Evolutionary conservation across 371 early-diverging fungal species (phyloP).

Genomic region (Mucor racemosus): DNA sequence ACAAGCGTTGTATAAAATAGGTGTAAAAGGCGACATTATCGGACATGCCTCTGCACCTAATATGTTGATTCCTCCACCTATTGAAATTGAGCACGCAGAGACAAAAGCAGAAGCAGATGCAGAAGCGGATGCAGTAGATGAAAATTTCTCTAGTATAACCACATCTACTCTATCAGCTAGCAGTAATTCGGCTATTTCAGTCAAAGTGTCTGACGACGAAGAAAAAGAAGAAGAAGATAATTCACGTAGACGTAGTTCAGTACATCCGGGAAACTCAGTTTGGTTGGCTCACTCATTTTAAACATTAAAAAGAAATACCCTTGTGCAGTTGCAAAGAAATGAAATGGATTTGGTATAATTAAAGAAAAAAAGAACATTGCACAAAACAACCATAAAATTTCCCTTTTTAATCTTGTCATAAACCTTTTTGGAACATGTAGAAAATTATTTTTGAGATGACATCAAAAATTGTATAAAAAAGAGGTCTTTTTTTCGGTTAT

Average conservation of each 20-base stretch:
- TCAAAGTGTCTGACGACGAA: constrained; percentile 9
- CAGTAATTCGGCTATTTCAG: not conserved
- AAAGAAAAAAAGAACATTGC: constrained; percentile 14
- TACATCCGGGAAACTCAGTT: constrained; percentile 30
- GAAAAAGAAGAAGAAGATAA: constrained; percentile 2
- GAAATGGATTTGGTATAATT: not conserved
- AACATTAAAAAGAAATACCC: not conserved
- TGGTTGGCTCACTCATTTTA: constrained; percentile 21
- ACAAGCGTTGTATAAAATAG: constrained; percentile 29
- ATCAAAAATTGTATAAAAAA: not conserved
- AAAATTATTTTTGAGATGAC: not conserved
- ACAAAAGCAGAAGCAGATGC: not conserved
- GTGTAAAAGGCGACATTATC: constrained; percentile 29
- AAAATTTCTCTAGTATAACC: not conserved
- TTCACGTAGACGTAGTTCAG: constrained; percentile 5
- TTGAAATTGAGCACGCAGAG: not conserved
- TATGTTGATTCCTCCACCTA: constrained; percentile 33
- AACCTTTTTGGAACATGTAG: not conserved
- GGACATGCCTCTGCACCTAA: constrained; percentile 38
- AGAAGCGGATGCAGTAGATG: not conserved
- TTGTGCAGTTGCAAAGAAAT: not conserved
- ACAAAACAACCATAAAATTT: constrained; percentile 8
- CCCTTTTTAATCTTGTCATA: constrained; percentile 7
- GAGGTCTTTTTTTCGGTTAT: not conserved
- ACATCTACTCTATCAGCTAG: not conserved